These are phyloP conservation scores for Pythium volutum DNA, from an alignment of 352 stramenopile genomes.

Conservation along the genomic window DNA sequence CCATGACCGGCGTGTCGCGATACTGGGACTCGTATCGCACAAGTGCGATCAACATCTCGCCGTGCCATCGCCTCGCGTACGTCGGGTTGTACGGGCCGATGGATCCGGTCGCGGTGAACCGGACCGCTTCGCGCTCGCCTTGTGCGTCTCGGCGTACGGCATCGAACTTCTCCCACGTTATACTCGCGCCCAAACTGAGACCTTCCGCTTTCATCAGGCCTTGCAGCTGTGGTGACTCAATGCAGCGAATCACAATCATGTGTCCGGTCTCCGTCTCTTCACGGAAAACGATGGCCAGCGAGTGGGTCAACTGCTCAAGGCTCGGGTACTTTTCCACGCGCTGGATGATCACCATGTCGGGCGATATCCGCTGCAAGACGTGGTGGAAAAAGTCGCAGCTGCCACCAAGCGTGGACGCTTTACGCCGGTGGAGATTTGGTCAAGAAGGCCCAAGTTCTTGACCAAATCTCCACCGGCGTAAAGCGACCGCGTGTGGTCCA, in stretches of 20 bases:
- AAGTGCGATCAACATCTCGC: too few relatives aligned
- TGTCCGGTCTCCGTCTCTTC: conserved; percentile 7
- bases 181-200: not conserved
- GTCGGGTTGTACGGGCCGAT: too few relatives aligned
- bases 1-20: too few relatives aligned
- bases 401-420: not conserved
- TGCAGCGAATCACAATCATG: not conserved
- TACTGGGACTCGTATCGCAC: too few relatives aligned
- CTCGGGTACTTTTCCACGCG: conserved; percentile 13
- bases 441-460: too few relatives aligned
- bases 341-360: conserved; percentile 17
- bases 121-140: not conserved
- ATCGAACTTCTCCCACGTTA: conserved; percentile 12
- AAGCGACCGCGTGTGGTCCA: not conserved
- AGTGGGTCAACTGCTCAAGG: conserved; percentile 4
- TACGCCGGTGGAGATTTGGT: too few relatives aligned
- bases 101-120: not conserved
- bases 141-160: not conserved
- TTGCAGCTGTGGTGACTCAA: not conserved
- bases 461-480: not conserved
- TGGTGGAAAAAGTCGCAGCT: conserved; percentile 10
- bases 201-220: not conserved
- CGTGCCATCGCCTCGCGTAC: too few relatives aligned
- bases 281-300: conserved; percentile 13
- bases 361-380: conserved; percentile 13